Percentiles rank a stretch among this genome's conserved stretches.
Evolutionary conservation across 2,329 filamentous ascomycete genomes (phyloP).

Genomic region (Kalaharituber pfeilii): DNA sequence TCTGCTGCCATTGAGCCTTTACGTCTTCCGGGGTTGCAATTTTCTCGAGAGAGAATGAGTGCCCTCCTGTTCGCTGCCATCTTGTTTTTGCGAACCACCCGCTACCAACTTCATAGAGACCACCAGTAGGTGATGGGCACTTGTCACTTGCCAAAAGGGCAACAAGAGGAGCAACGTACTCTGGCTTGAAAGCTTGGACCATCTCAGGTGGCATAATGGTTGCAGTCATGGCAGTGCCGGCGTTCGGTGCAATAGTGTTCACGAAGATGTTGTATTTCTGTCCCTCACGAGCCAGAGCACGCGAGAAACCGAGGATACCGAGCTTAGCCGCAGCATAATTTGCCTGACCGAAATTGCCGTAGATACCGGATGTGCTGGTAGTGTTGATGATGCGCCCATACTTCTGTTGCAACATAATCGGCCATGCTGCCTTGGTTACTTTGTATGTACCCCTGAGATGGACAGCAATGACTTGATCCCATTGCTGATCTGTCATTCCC

Average conservation of each 20-base stretch:
- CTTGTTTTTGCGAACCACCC: slow-evolving; percentile 84
- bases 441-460: slow-evolving; percentile 93
- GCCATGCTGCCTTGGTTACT: slow-evolving; percentile 93
- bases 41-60: slow-evolving; percentile 78
- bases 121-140: slow-evolving; percentile 69
- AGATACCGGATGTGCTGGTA: slow-evolving; percentile 90
- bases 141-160: slow-evolving; percentile 74
- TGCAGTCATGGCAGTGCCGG: slow-evolving; percentile 85
- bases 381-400: slow-evolving; percentile 96
- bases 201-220: slow-evolving; percentile 93
- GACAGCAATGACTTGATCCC: slow-evolving; percentile 82
- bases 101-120: slow-evolving; percentile 84
- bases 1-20: slow-evolving; percentile 53
- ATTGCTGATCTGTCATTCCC: slow-evolving; percentile 92
- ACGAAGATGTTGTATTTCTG: slow-evolving; percentile 95
- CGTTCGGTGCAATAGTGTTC: slow-evolving; percentile 96
- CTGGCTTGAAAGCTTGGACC: slow-evolving; percentile 97
- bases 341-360: slow-evolving; percentile 96
- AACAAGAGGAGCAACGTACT: slow-evolving; percentile 90
- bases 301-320: slow-evolving; percentile 88
- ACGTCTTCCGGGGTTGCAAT: slow-evolving; percentile 73
- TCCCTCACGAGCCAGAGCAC: slow-evolving; percentile 80
- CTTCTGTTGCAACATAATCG: slow-evolving; percentile 94
- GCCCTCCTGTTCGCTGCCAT: slow-evolving; percentile 82
- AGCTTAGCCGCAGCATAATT: slow-evolving; percentile 90